phyloP scores from a whole-genome alignment of 257 asterid genomes.

The Nicotiana knightiana region DNA sequence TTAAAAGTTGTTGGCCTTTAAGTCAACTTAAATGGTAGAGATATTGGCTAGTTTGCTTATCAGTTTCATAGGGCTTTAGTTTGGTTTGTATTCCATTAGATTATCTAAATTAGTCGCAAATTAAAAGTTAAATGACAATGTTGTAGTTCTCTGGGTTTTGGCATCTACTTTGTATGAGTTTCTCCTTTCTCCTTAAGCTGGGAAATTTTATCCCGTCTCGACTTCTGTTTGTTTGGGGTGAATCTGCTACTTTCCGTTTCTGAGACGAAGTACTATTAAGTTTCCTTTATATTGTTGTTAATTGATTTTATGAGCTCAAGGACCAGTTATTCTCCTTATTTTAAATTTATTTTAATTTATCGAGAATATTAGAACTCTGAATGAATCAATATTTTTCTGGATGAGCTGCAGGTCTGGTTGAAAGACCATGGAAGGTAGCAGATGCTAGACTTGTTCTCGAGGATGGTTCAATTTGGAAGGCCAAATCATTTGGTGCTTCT shows the following conservation, averaged over 20 bases:
- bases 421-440: constrained; percentile 89
- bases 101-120: not conserved
- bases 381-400: not conserved
- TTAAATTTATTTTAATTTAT: not conserved
- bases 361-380: not conserved
- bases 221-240: no score
- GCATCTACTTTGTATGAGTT: no score
- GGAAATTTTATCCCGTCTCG: no score
- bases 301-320: not conserved
- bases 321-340: not conserved
- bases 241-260: no score
- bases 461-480: constrained; percentile 92
- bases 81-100: not conserved
- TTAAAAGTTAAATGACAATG: no score
- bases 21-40: not conserved
- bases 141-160: no score
- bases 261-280: no score
- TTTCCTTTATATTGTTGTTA: not conserved
- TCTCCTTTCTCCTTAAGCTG: no score
- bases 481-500: constrained; percentile 92
- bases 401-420: constrained; percentile 34
- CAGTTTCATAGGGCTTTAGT: not conserved
- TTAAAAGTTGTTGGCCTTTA: not conserved
- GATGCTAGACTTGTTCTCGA: constrained; percentile 92
- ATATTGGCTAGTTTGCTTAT: not conserved